phyloP scores from a whole-genome alignment of 148 eudicot species.

The Rhododendron williamsianum region DNA sequence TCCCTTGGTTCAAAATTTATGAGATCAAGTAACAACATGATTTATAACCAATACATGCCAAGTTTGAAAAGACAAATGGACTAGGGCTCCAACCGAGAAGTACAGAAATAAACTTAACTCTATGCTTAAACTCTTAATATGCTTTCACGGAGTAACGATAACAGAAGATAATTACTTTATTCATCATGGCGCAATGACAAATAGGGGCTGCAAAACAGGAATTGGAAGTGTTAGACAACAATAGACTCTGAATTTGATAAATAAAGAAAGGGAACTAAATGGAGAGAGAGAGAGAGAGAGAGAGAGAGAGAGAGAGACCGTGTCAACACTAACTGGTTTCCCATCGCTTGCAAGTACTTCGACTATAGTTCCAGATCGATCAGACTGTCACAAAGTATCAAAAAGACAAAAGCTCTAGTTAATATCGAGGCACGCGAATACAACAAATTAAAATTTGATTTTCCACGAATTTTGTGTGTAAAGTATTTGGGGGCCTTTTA shows the following conservation, averaged over 20 bases:
- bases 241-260: background rate
- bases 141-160: constrained; percentile 8
- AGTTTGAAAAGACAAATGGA: constrained; percentile 10
- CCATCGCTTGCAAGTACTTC: constrained; percentile 41
- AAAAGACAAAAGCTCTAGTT: background rate
- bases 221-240: constrained; percentile 12
- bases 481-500: background rate
- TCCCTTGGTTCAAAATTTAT: constrained; percentile 18
- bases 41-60: background rate
- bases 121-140: background rate
- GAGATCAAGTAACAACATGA: background rate
- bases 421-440: background rate
- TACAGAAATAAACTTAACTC: constrained; percentile 6
- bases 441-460: background rate
- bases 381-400: constrained; percentile 29
- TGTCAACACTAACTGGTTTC: constrained; percentile 46
- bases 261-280: background rate
- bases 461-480: background rate
- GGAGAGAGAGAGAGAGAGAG: background rate
- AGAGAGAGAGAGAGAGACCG: constrained; percentile 19
- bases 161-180: constrained; percentile 7
- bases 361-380: constrained; percentile 40
- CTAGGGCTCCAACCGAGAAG: constrained; percentile 1
- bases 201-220: constrained; percentile 37
- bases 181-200: constrained; percentile 38